Base-by-base conservation (phyloP, 1,284 basidiomycete genomes). In the Acaromyces ingoldii region DNA sequence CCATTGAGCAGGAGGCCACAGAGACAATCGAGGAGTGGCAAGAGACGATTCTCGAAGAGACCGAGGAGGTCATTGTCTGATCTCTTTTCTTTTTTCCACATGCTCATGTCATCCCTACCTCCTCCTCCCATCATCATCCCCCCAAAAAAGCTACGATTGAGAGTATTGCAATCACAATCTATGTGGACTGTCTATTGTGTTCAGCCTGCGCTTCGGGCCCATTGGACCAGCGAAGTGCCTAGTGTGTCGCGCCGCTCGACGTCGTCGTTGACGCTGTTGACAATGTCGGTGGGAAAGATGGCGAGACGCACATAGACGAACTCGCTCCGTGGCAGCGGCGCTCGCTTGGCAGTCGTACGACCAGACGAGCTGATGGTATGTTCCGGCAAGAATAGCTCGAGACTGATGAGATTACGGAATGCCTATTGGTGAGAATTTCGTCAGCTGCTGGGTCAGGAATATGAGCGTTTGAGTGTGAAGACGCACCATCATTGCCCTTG, bases 11-110 rank as follows among this genome's bases (percentile, higher is more conserved):
- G 53, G 65, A 72, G 51, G 64, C 66, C 17, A 70, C 65, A 31
- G 69, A 74, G 45, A 66, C 69, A 58, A 63, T 75, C 39, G 66
- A 76, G 53, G 74, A 76, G 57, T 75, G 74, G 74, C 55, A 72
- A 51, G 74, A 76, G 58, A 73, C 74, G 53, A 58, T 74, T 36
- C 60, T 75, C 55, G 73, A 75, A 55, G 73, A 75, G 61, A 75
- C 65, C 37, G 70, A 74, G 41, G 67, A 72, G 50, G 54, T 70
- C n/a, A 49, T 69, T 22, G 53, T 43, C 40, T 67, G 40, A 43
- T 7, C n/a, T 25, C 24, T 22, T 37, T n/a, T 17, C 24, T 5
- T 28, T 17, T 24, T 51, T 42, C 17, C 17, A 42, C 40, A 13
- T 17, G n/a, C 15, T 24, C 22, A 5, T 25, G n/a, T 42, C 17